Conservation (phyloP, 495 filamentous ascomycete species). For the Aspergillus saccharolyticus region DNA sequence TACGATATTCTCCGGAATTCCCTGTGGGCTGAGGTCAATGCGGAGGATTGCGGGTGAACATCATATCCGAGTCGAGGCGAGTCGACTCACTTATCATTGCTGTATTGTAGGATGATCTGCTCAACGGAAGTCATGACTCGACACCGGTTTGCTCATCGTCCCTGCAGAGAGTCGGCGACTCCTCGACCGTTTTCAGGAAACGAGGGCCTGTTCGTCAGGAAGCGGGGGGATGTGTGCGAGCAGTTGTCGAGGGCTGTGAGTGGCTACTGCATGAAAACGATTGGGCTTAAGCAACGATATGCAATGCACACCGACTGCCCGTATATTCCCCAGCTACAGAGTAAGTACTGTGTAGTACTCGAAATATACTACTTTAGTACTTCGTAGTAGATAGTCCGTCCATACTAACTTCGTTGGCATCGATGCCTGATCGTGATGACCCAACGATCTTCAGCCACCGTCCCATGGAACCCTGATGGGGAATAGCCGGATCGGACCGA, state of each 20-base stretch:
- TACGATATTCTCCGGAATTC: conserved; percentile 2
- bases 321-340: neutral
- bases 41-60: neutral
- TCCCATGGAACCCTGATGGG: conserved; percentile 14
- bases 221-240: neutral
- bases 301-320: neutral
- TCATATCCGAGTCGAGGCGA: neutral
- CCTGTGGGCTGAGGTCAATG: neutral
- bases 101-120: neutral
- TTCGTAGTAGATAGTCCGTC: too few relatives aligned
- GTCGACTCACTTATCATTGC: too few relatives aligned
- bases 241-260: neutral
- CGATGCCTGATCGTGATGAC: conserved; percentile 15
- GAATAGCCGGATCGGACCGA: conserved; percentile 16
- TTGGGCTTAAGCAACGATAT: neutral
- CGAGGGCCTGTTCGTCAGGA: neutral
- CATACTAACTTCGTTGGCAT: neutral
- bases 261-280: neutral
- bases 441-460: conserved; percentile 2
- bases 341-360: neutral
- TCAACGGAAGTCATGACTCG: neutral
- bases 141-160: neutral
- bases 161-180: conserved; percentile 4
- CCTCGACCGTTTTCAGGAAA: neutral
- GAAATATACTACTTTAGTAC: too few relatives aligned